phyloP scores from a whole-genome alignment of 306 rosid genomes.

The Lotus japonicus region DNA sequence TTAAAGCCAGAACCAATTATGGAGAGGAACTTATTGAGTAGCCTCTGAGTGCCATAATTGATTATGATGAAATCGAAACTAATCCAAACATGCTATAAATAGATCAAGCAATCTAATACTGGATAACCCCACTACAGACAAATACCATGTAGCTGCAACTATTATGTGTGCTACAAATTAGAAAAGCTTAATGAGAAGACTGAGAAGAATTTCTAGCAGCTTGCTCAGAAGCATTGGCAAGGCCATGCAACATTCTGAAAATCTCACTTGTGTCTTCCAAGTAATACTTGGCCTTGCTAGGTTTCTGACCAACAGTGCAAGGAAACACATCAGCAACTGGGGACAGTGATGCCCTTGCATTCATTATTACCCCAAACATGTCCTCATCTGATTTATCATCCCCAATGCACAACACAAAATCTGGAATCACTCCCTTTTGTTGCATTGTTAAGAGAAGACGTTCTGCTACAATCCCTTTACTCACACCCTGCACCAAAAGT shows the following conservation, averaged over 20 bases:
- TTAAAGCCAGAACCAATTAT: too few relatives aligned
- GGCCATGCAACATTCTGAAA: slow-evolving; percentile 80
- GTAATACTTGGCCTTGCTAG: slow-evolving; percentile 38
- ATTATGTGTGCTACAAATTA: slow-evolving; percentile 14
- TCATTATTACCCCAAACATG: slow-evolving; percentile 35
- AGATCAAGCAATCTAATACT: too few relatives aligned
- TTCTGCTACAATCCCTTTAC: slow-evolving; percentile 35
- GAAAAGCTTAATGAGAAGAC: slow-evolving; percentile 24
- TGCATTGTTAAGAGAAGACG: slow-evolving; percentile 31
- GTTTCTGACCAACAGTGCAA: slow-evolving; percentile 38
- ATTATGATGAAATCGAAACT: too few relatives aligned
- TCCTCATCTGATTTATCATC: slow-evolving; percentile 41
- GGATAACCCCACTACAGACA: too few relatives aligned
- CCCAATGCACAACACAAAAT: slow-evolving; percentile 38
- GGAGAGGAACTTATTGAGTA: too few relatives aligned
- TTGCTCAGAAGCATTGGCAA: slow-evolving; percentile 62
- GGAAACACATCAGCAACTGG: slow-evolving; percentile 31
- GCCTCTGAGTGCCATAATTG: too few relatives aligned
- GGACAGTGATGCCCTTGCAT: slow-evolving; percentile 23
- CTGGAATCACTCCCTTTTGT: slow-evolving; percentile 34
- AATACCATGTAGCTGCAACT: background rate
- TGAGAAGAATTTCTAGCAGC: slow-evolving; percentile 29
- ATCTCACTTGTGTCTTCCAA: slow-evolving; percentile 76
- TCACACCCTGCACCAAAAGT: slow-evolving; percentile 35
- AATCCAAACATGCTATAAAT: too few relatives aligned